phyloP scores from a whole-genome alignment of 2,329 filamentous ascomycete species.

The Colletotrichum agaves region DNA sequence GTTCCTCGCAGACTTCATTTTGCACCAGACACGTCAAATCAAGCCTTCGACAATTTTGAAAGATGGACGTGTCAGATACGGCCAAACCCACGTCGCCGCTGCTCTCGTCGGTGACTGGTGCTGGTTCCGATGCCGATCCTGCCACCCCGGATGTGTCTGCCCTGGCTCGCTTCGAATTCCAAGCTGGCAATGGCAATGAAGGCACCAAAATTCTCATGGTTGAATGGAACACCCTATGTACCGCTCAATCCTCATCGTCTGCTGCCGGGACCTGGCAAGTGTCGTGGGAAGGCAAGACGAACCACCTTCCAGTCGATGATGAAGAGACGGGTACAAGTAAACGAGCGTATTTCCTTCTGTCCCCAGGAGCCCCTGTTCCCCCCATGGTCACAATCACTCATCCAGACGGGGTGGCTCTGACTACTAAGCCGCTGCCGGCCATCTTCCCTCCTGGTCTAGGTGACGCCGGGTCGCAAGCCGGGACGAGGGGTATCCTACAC shows the following conservation, averaged over 20 bases:
- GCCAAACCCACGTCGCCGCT: slow-evolving; percentile 1
- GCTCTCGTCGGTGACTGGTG: not conserved
- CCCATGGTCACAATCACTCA: slow-evolving; percentile 74
- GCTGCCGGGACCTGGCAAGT: slow-evolving; percentile 71
- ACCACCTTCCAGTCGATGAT: slow-evolving; percentile 74
- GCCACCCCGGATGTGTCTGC: slow-evolving; percentile 59
- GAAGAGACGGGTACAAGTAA: slow-evolving; percentile 58
- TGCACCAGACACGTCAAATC: not conserved
- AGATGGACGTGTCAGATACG: slow-evolving; percentile 21
- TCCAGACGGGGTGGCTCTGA: slow-evolving; percentile 51
- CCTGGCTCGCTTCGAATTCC: slow-evolving; percentile 89
- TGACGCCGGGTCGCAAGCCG: slow-evolving; percentile 71
- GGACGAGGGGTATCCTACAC: slow-evolving; percentile 84
- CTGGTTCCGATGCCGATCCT: not conserved
- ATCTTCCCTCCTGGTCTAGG: slow-evolving; percentile 85
- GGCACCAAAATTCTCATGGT: slow-evolving; percentile 95
- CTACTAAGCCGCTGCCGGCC: slow-evolving; percentile 84
- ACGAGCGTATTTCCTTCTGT: slow-evolving; percentile 83
- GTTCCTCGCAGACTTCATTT: not conserved
- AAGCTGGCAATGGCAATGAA: slow-evolving; percentile 78
- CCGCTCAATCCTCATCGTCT: not conserved
- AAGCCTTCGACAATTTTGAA: not conserved
- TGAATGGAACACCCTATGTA: slow-evolving; percentile 74
- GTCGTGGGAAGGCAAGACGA: slow-evolving; percentile 84
- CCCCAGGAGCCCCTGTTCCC: slow-evolving; percentile 77